phyloP scores from a whole-genome alignment of 2,329 filamentous ascomycete species.

The Stachybotrys chlorohalonatus region DNA sequence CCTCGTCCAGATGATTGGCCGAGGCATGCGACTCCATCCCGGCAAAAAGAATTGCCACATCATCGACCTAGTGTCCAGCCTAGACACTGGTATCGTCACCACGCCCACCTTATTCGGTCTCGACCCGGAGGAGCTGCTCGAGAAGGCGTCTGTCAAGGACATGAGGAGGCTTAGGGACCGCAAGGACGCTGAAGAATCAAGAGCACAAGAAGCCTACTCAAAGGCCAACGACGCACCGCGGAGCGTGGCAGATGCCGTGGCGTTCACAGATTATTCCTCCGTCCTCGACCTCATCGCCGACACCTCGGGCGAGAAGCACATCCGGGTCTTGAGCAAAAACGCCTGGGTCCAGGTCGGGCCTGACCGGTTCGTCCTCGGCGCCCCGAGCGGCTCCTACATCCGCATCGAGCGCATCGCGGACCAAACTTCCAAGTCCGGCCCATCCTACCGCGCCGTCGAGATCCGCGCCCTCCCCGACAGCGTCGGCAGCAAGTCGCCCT shows the following conservation, averaged over 20 bases:
- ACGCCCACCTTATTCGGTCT: conserved; percentile 90
- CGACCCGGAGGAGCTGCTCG: conserved; percentile 69
- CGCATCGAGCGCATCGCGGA: conserved; percentile 35
- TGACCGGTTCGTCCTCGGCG: conserved; percentile 62
- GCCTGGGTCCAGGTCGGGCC: conserved; percentile 77
- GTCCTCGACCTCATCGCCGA: conserved; percentile 88
- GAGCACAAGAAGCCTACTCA: conserved; percentile 5
- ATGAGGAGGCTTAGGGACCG: conserved; percentile 46
- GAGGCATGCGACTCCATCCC: conserved; percentile 75
- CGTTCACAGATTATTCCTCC: conserved; percentile 84
- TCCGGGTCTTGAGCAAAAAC: conserved; percentile 64
- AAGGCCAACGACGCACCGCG: neutral
- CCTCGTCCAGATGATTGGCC: conserved; percentile 93
- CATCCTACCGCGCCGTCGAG: conserved; percentile 35
- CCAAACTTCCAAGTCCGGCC: conserved; percentile 10
- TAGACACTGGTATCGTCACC: conserved; percentile 78
- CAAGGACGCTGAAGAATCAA: conserved; percentile 31
- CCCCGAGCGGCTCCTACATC: conserved; percentile 53
- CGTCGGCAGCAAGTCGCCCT: conserved; percentile 44
- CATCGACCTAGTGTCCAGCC: conserved; percentile 87
- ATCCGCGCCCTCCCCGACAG: conserved; percentile 36
- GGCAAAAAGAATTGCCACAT: conserved; percentile 86
- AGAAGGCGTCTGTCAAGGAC: conserved; percentile 53
- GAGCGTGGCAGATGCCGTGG: conserved; percentile 38
- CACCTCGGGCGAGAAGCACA: conserved; percentile 66